Base-by-base conservation (phyloP, 2,329 filamentous ascomycete genomes). In the Cercospora sp. region DNA sequence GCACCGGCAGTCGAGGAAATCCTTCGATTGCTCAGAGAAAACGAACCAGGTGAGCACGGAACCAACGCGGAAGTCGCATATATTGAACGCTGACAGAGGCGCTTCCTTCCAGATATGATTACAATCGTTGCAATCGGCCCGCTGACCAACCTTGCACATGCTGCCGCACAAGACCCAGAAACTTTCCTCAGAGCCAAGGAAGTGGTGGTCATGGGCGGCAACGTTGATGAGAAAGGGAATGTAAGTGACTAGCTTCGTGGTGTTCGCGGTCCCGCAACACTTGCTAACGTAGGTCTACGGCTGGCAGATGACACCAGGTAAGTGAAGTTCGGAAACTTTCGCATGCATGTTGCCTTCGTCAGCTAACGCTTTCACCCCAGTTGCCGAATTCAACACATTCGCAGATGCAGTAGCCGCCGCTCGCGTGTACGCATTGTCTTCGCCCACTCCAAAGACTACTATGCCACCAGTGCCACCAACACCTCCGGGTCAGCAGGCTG, bases 371-470 rank as follows among this genome's bases (percentile, higher is more conserved):
- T 34, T 6, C 21, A 16, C 87, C 0, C 94, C 95, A 1, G 87
- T 90, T 12, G 93, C 92, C 70, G 95, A 99, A 79, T 99, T 99
- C 86, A 99, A 99, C 83, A 91, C 91, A 66, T 97, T 93, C 77
- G 94, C 95, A 67, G 96, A 99, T 71, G 79, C 80, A 59, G 75
- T 84, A 63, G 83, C 83, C 32, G 80, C 82, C 7, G 83, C 83
- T 1, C 78, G 83, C 53, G 75, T 85, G 37, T 84, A 83, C 66
- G 82, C 83, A 1, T 77, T 85, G 12, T 83, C 83, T n/a, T 82
- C 80, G 10, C 81, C 78, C 2, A 88, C 82, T 37, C 95, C 95
- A 0, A 81, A 85, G 12, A 91, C 89, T 2, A 97, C 93, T 3
- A 91, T 97, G 86, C 93, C 95, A 0, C 88, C 89, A 0, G 66